Evolutionary conservation across 2,329 filamentous ascomycete species (phyloP).

Genomic region (Trichoderma atrobrunneum): DNA sequence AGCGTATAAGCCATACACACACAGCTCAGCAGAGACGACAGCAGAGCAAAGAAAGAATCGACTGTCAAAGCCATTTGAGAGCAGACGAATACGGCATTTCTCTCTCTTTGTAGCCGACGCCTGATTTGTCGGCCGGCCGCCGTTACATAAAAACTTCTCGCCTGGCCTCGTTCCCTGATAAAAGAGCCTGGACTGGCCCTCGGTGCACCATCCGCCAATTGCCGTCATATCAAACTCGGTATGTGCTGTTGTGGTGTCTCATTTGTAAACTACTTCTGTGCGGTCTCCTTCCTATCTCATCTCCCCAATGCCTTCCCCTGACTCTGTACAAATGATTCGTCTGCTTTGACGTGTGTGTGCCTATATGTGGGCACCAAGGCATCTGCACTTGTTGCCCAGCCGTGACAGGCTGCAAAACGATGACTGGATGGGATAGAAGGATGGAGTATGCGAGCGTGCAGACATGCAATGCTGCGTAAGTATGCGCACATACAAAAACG

Average conservation of each 20-base stretch:
- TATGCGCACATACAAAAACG: slow-evolving; percentile 6
- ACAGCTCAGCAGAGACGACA: neutral
- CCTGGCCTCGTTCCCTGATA: neutral
- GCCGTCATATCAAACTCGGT: neutral
- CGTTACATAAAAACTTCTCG: too few species aligned
- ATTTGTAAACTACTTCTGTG: neutral
- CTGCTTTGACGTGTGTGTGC: neutral
- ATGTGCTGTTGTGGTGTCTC: neutral
- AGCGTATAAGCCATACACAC: neutral
- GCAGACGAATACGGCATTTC: neutral
- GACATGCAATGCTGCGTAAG: slow-evolving; percentile 13
- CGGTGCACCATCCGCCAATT: neutral
- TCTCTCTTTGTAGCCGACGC: neutral
- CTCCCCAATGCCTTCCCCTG: neutral
- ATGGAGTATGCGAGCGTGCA: slow-evolving; percentile 12
- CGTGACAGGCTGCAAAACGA: neutral
- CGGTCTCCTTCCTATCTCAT: neutral
- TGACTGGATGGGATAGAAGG: neutral
- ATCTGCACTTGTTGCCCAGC: slow-evolving; percentile 1
- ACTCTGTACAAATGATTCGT: neutral
- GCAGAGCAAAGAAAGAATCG: neutral
- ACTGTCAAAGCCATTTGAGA: neutral
- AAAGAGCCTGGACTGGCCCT: neutral
- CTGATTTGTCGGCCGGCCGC: neutral
- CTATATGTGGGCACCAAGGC: neutral